These are phyloP conservation scores for Rubia tinctorum DNA, from an alignment of 305 asterid species.

Conservation along the genomic window DNA sequence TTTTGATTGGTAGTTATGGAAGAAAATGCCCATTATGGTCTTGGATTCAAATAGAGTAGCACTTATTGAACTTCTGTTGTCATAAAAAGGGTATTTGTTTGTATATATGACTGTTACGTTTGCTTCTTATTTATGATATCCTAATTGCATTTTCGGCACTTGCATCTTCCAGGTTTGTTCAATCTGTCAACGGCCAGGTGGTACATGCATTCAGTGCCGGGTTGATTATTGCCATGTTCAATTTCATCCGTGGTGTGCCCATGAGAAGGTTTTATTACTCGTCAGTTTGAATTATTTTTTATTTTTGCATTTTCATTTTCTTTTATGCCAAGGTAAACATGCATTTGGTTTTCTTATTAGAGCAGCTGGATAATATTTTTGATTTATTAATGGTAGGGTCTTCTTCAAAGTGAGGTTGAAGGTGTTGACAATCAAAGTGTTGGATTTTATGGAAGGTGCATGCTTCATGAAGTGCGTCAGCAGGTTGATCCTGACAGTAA, in stretches of 20 bases:
- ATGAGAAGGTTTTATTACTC: conserved; percentile 25
- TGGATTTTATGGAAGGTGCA: conserved; percentile 36
- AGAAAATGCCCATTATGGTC: not conserved
- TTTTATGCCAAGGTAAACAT: not conserved
- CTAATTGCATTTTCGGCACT: not conserved
- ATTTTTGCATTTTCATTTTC: not conserved
- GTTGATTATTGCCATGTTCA: conserved; percentile 24
- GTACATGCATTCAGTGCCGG: conserved; percentile 32
- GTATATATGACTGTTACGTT: not conserved
- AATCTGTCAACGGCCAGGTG: conserved; percentile 32
- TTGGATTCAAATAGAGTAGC: not conserved
- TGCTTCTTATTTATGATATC: not conserved
- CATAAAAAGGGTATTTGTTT: not conserved
- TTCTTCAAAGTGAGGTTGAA: conserved; percentile 42
- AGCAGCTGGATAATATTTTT: not conserved
- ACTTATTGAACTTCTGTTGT: not conserved
- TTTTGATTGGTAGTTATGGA: not conserved
- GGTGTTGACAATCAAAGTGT: conserved; percentile 27
- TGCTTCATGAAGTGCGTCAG: conserved; percentile 24
- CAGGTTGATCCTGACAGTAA: conserved; percentile 21
- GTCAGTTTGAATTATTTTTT: not conserved
- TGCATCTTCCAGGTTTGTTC: conserved; percentile 28
- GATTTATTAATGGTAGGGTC: conserved; percentile 27
- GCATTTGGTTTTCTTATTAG: not conserved
- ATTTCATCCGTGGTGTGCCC: conserved; percentile 43